These are phyloP conservation scores for Asterionellopsis glacialis DNA, from an alignment of 108 stramenopile species.

Conservation along the genomic window DNA sequence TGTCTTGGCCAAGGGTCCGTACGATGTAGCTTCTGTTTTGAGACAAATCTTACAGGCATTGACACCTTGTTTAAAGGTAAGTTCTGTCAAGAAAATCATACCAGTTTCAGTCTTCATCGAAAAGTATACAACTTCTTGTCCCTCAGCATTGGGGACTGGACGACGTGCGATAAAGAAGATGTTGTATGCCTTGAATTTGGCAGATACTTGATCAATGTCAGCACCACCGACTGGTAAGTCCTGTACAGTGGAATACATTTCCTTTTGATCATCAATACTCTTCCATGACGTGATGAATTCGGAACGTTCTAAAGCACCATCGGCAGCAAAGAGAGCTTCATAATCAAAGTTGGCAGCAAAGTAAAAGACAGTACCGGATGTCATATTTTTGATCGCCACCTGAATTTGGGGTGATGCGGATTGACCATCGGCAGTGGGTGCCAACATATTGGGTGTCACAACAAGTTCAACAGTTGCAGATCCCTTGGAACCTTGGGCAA, in stretches of 20 bases:
- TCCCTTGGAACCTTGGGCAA: conserved; percentile 56
- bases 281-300: conserved; percentile 85
- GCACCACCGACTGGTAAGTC: conserved; percentile 65
- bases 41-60: conserved; percentile 91
- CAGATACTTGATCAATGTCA: conserved; percentile 71
- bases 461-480: conserved; percentile 56
- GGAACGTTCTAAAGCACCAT: conserved; percentile 72
- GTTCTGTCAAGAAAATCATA: conserved; percentile 83
- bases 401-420: conserved; percentile 80
- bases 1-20: conserved; percentile 68
- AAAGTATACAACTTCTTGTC: conserved; percentile 92
- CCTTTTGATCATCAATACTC: conserved; percentile 87
- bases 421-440: conserved; percentile 53
- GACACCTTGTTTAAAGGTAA: conserved; percentile 92
- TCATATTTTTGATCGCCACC: conserved; percentile 93
- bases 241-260: conserved; percentile 68
- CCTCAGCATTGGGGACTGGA: conserved; percentile 86
- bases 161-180: conserved; percentile 91
- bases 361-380: conserved; percentile 86
- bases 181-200: conserved; percentile 76
- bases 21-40: conserved; percentile 72
- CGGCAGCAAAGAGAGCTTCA: conserved; percentile 73
- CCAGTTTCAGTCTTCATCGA: conserved; percentile 72
- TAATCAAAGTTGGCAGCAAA: conserved; percentile 81
- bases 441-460: conserved; percentile 74